phyloP scores from a whole-genome alignment of 2,329 filamentous ascomycete species.

The Epichloe baconii region DNA sequence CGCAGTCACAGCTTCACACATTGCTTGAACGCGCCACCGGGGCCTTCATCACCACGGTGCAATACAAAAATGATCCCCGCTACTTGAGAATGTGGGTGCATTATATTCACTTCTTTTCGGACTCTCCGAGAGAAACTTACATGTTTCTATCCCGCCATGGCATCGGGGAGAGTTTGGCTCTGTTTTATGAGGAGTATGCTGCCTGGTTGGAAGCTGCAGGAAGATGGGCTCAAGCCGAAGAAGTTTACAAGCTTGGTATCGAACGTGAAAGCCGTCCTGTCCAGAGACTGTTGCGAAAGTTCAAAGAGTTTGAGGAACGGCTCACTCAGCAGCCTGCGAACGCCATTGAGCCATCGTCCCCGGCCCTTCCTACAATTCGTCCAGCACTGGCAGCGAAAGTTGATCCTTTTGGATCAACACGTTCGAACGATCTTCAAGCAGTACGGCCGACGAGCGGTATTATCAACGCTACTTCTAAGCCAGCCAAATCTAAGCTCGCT shows the following conservation, averaged over 20 bases:
- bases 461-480: constrained; percentile 42
- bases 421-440: constrained; percentile 52
- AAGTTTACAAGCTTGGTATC: constrained; percentile 83
- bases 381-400: constrained; percentile 75
- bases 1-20: constrained; percentile 77
- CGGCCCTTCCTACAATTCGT: constrained; percentile 70
- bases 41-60: constrained; percentile 66
- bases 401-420: constrained; percentile 61
- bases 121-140: constrained; percentile 85
- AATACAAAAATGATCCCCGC: constrained; percentile 90
- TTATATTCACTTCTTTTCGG: constrained; percentile 86
- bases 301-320: constrained; percentile 77
- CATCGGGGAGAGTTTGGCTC: constrained; percentile 73
- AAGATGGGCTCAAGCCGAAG: constrained; percentile 81
- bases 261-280: constrained; percentile 75
- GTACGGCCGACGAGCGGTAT: constrained; percentile 36
- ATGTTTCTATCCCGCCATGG: constrained; percentile 79
- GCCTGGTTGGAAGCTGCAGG: constrained; percentile 78
- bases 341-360: constrained; percentile 61
- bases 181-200: constrained; percentile 96
- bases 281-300: constrained; percentile 75
- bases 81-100: constrained; percentile 90
- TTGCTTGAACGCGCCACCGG: constrained; percentile 90
- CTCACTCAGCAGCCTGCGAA: constrained; percentile 52
- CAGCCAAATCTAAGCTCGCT: constrained; percentile 67